These are phyloP conservation scores for Alternaria gaisen DNA, from an alignment of 2,329 filamentous ascomycete species.

Conservation along the genomic window DNA sequence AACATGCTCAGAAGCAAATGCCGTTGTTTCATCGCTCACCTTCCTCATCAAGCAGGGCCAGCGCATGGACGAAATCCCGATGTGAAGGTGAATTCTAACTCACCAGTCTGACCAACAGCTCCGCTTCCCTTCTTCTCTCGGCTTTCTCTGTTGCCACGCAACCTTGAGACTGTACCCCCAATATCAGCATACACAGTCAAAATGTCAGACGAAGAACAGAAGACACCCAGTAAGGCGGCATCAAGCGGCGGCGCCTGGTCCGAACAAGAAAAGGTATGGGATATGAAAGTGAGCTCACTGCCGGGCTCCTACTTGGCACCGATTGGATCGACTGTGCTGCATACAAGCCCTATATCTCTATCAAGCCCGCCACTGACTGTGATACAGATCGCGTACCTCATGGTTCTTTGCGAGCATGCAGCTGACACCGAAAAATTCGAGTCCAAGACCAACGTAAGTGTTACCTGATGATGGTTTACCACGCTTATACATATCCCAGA, in stretches of 20 bases:
- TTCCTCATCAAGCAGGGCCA: background rate
- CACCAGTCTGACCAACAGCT: background rate
- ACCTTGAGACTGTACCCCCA: background rate
- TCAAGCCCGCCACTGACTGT: conserved; percentile 1
- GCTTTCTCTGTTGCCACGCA: background rate
- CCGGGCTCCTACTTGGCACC: too few relatives aligned
- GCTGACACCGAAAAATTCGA: conserved; percentile 26
- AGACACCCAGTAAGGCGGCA: conserved; percentile 16
- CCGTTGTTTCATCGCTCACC: background rate
- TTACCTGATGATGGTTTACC: too few relatives aligned
- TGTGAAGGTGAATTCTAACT: conserved; percentile 3
- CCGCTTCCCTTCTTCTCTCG: background rate
- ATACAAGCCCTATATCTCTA: too few relatives aligned
- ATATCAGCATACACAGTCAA: conserved; percentile 2
- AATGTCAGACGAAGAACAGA: conserved; percentile 16
- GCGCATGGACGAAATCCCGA: background rate
- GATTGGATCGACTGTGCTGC: too few relatives aligned
- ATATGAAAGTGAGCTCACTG: too few relatives aligned
- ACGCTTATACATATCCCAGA: too few relatives aligned
- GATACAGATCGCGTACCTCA: conserved; percentile 31
- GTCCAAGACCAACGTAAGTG: conserved; percentile 24
- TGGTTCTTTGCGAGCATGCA: conserved; percentile 26
- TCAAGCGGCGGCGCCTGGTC: conserved; percentile 30
- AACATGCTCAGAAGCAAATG: too few relatives aligned
- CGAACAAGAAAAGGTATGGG: conserved; percentile 31